Percentiles rank a stretch among this genome's conserved stretches.
Evolutionary conservation across 495 filamentous ascomycete genomes (phyloP).

Genomic region (Hypomontagnella submonticulosa): DNA sequence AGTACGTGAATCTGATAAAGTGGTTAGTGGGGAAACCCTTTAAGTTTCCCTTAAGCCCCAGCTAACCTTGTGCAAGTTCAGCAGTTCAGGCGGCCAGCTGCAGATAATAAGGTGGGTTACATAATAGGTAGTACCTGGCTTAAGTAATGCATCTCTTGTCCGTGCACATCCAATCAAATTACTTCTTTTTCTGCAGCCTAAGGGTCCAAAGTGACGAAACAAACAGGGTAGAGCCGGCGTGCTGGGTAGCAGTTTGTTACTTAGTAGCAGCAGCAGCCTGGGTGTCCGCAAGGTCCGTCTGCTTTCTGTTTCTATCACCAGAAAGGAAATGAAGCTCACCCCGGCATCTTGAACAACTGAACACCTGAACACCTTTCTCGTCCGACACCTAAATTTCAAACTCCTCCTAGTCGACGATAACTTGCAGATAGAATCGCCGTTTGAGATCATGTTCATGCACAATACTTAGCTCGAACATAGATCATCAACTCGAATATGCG

Average conservation of each 20-base stretch:
- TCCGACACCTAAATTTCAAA: slow-evolving; percentile 1
- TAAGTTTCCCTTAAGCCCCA: no score
- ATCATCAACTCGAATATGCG: slow-evolving; percentile 43
- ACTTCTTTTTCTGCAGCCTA: no score
- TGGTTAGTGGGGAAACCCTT: no score
- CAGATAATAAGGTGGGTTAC: not conserved
- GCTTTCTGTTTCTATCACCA: slow-evolving; percentile 7
- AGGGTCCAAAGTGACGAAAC: slow-evolving; percentile 21
- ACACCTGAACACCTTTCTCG: not conserved
- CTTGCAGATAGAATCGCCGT: not conserved
- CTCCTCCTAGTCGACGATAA: not conserved
- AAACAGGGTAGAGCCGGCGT: slow-evolving; percentile 16
- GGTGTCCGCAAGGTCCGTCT: not conserved
- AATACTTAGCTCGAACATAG: slow-evolving; percentile 20
- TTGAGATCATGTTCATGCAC: slow-evolving; percentile 44
- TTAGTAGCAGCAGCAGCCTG: no score
- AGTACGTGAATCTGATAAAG: no score
- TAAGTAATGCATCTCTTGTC: not conserved
- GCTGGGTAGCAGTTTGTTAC: no score
- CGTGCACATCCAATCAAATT: no score
- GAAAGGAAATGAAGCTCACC: slow-evolving; percentile 34
- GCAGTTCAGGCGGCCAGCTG: not conserved
- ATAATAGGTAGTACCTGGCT: not conserved
- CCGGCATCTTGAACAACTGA: not conserved
- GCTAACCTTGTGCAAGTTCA: no score